Evolutionary conservation across 1,284 basidiomycete genomes (phyloP).

Genomic region (Sporisorium sorghi): DNA sequence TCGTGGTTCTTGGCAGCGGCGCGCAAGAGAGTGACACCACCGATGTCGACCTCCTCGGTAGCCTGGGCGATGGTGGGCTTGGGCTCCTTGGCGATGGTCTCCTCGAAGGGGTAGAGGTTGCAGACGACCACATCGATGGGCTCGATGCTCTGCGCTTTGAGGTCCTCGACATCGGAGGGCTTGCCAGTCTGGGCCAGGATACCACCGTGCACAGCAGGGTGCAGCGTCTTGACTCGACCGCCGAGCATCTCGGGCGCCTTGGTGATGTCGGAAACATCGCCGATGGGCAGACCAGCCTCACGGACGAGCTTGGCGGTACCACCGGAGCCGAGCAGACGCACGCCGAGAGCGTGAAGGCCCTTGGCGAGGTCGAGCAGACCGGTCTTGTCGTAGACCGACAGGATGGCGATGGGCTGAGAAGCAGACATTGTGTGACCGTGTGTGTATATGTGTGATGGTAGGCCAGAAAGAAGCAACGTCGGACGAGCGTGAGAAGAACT

Average conservation of each 20-base stretch:
- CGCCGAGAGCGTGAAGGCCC: slow-evolving; percentile 82
- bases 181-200: slow-evolving; percentile 67
- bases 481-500: slow-evolving; percentile 12
- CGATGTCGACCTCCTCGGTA: slow-evolving; percentile 98
- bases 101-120: slow-evolving; percentile 97
- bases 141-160: slow-evolving; percentile 58
- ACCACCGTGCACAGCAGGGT: slow-evolving; percentile 97
- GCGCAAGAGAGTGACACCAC: slow-evolving; percentile 95
- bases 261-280: slow-evolving; percentile 97
- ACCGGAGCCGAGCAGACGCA: slow-evolving; percentile 91
- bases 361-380: slow-evolving; percentile 88
- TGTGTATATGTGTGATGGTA: slow-evolving; percentile 10
- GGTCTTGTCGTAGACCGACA: slow-evolving; percentile 98
- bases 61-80: slow-evolving; percentile 90
- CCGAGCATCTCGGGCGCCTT: slow-evolving; percentile 99
- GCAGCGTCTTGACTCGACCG: slow-evolving; percentile 98
- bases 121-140: slow-evolving; percentile 75
- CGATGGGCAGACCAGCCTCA: slow-evolving; percentile 89
- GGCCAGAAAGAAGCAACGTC: slow-evolving; percentile 1
- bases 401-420: slow-evolving; percentile 75
- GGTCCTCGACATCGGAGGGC: slow-evolving; percentile 63
- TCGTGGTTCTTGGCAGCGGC: slow-evolving; percentile 99
- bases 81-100: slow-evolving; percentile 83
- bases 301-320: slow-evolving; percentile 98
- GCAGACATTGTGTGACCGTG: slow-evolving; percentile 31